Conservation (phyloP, 176 grass and related monocot species). For the Oryza coarctata region DNA sequence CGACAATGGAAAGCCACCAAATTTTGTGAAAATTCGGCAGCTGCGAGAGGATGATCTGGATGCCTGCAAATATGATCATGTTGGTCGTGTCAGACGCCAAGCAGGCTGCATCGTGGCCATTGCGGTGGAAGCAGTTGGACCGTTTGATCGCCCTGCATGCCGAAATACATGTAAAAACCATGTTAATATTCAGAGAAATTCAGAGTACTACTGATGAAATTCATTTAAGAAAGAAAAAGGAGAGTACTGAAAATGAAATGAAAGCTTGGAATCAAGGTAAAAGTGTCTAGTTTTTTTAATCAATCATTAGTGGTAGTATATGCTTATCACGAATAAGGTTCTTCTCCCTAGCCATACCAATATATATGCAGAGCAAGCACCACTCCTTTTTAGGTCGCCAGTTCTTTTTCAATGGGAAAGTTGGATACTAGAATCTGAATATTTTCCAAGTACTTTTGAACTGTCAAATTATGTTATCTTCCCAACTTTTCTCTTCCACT, state of each 20-base stretch:
- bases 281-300: neutral
- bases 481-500: neutral
- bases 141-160: slow-evolving; percentile 57
- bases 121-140: slow-evolving; percentile 77
- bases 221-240: neutral
- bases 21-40: slow-evolving; percentile 90
- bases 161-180: neutral
- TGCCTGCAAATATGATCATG: slow-evolving; percentile 74
- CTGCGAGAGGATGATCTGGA: slow-evolving; percentile 81
- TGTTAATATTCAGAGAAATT: neutral
- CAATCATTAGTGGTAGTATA: neutral
- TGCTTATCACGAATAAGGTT: slow-evolving; percentile 5
- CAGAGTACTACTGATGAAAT: neutral
- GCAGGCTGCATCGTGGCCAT: slow-evolving; percentile 49
- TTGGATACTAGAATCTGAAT: neutral
- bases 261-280: neutral
- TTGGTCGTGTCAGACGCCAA: slow-evolving; percentile 47
- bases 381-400: slow-evolving; percentile 28
- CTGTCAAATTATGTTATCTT: slow-evolving; percentile 14
- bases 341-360: neutral
- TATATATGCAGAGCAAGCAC: neutral
- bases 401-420: neutral
- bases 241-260: neutral
- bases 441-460: slow-evolving; percentile 31
- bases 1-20: slow-evolving; percentile 88